Base-by-base conservation (phyloP, 2,329 filamentous ascomycete genomes). In the Trichoderma hamatum region DNA sequence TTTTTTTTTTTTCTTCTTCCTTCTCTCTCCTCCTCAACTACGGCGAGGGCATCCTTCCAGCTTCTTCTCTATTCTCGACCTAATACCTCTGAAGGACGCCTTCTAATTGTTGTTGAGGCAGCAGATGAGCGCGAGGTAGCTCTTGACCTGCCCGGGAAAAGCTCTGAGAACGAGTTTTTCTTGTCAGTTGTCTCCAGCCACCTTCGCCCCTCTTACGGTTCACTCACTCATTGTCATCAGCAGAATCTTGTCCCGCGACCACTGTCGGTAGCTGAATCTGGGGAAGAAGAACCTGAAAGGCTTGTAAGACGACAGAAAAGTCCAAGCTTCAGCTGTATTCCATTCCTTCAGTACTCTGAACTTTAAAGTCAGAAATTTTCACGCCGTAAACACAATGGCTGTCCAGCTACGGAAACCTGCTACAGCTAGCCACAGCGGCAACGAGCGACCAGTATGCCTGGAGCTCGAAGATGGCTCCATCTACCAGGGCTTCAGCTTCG, bases 401-500 rank as follows among this genome's bases (percentile, higher is more conserved):
- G 71, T 75, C 67, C 72, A 75, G 68, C 72, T 84, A 72, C 77
- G 76, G 70, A 81, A 84, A 59, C 89, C 90, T 59, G 89, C 90
- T 72, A 86, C 89, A 72, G 86, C 89, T 74, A 82, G 81, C 72
- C 77, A 79, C 71, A 78, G 82, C 54, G 83, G 87, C 72, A 87
- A 90, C 76, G 85, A 70, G 60, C 59, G 86, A 69, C 85, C 92
- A 77, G 87, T 96, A 83, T 92, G 91, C 80, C 91, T 99, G 74
- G 95, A 99, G 85, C 90, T 99, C 74, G 87, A 96, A 81, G 94
- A 98, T 85, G 94, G 94, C 81, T 89, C 91, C 69, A 88, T 93
- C 78, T 97, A 94, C 85, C 92, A 96, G 80, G 96, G 96, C 75
- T 94, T 93, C 85, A 97, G 94, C 87, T 99, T 99, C 80, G 96